Evolutionary conservation across 352 stramenopile species (phyloP), one percentile per base, ranked within the genome.

Genomic region (Globisporangium cystogenes): DNA sequence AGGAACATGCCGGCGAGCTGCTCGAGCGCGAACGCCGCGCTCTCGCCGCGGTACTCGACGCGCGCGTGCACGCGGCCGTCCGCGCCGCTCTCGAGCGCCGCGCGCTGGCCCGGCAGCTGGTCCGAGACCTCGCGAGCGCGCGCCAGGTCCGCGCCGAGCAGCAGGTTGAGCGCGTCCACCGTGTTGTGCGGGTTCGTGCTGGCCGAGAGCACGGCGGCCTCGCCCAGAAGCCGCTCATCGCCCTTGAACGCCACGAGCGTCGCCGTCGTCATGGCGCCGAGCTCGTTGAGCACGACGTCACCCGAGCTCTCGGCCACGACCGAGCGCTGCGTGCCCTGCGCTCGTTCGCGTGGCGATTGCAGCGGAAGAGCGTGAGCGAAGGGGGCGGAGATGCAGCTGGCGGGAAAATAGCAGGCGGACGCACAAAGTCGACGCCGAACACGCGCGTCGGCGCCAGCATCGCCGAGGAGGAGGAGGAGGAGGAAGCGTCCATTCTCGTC

Each of bases 181-280:
- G 82, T 96, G 73, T 94, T 95, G 55, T 61, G 57, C 37, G 86
- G 82, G 67, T 95, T 96, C 24, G 82, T 92, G 55, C 72, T 88
- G 45, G 86, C 78, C 31, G 86, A 85, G 39, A 89, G 70, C 55
- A 96, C 83, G n/a, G 83, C 86, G 6, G 81, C 68, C 58, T 96
- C 86, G 41, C 87, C 87, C 27, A 96, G 64, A 18, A 94, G 74
- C 1, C 86, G 72, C 67, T 96, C 84, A 48, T 90, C 72, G 48
- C 77, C 76, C 52, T 92, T 95, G 55, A 96, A 96, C n/a, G 84
- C 82, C 53, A 96, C 82, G 20, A 95, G 65, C 33, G 80, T 90
- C 27, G 86, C 82, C 3, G 82, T 93, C 31, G 84, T 93, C 76
- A 95, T 91, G 43, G 70, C 76, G 37, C 87, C 87, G 10, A 96